Evolutionary conservation across 2,329 filamentous ascomycete genomes (phyloP), one percentile per base, ranked within the genome.

Genomic region (Penicillium palitans): DNA sequence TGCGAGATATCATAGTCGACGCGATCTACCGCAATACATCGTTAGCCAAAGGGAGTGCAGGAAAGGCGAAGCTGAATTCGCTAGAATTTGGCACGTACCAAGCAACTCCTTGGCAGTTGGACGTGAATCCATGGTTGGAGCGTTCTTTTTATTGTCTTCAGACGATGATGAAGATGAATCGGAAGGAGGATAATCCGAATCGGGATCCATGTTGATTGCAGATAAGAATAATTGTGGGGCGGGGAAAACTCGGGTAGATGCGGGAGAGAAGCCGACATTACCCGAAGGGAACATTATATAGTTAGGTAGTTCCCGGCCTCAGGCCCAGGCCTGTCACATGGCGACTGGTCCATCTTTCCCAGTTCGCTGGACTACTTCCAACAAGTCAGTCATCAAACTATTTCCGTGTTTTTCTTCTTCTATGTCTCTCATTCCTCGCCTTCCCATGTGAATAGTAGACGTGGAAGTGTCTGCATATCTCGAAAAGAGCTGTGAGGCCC

Each of bases 1-100:
- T 79, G 76, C 19, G 76, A 73, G 59, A 80, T 71, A 60, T 80
- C 71, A 57, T 69, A 68, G 60, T 78, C 77, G 64, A 80, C 76
- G 58, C 78, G 78, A 55, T 74, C 79, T 80, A 62, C 21, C 6
- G n/a, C 3, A 12, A 25, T 12, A 17, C 27, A 48, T 44, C 31
- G 37, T 55, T 48, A 57, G 51, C 21, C 24, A 21, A 19, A 27
- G n/a, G 8, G 8, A 6, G 19, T 17, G 15, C 17, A 13, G 5
- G 10, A 13, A 2, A 2, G 2, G 0, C 12, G 44, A 39, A 27
- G 48, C 19, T 31, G 25, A 3, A 31, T 8, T 62, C 4, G 61
- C 60, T 10, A 48, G 52, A 10, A 15, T 15, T 0, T 37, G 3
- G 17, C 8, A 61, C 69, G 40, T 48, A 73, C 70, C 66, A 31